Conservation (phyloP, 2,329 filamentous ascomycete species). For the Teratosphaeria nubilosa region DNA sequence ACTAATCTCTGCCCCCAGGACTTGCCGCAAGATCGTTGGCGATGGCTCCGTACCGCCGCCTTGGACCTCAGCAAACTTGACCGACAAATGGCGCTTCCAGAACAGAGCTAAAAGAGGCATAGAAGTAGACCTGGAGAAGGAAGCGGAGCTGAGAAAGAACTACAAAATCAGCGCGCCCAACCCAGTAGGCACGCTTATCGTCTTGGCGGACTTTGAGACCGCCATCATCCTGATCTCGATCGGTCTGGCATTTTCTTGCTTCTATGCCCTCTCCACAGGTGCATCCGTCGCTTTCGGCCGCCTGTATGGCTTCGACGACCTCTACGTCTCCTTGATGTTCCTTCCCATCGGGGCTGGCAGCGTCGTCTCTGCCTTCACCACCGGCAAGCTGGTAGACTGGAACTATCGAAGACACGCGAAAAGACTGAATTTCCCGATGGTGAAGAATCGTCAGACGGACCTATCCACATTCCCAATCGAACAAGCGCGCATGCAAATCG, state of each 20-base stretch:
- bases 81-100: slow-evolving; percentile 30
- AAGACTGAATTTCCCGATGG: not conserved
- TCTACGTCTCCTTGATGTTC: slow-evolving; percentile 33
- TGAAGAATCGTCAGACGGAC: slow-evolving; percentile 22
- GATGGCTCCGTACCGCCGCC: slow-evolving; percentile 51
- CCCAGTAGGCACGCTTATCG: slow-evolving; percentile 17
- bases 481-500: slow-evolving; percentile 32
- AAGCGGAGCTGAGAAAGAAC: slow-evolving; percentile 13
- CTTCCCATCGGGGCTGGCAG: slow-evolving; percentile 34
- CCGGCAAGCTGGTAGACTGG: slow-evolving; percentile 50
- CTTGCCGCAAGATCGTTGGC: slow-evolving; percentile 43
- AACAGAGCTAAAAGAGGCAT: slow-evolving; percentile 11
- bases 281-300: slow-evolving; percentile 28
- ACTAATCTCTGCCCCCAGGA: slow-evolving; percentile 9
- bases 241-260: slow-evolving; percentile 31
- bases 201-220: slow-evolving; percentile 24
- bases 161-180: slow-evolving; percentile 19
- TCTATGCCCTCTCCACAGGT: slow-evolving; percentile 33
- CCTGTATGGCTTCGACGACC: slow-evolving; percentile 30
- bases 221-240: slow-evolving; percentile 29
- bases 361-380: slow-evolving; percentile 30
- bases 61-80: slow-evolving; percentile 47
- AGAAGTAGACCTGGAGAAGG: slow-evolving; percentile 13
- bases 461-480: slow-evolving; percentile 35
- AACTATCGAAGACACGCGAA: slow-evolving; percentile 41